phyloP scores from a whole-genome alignment of 2,329 filamentous ascomycete genomes.

The Alternaria brassicae region DNA sequence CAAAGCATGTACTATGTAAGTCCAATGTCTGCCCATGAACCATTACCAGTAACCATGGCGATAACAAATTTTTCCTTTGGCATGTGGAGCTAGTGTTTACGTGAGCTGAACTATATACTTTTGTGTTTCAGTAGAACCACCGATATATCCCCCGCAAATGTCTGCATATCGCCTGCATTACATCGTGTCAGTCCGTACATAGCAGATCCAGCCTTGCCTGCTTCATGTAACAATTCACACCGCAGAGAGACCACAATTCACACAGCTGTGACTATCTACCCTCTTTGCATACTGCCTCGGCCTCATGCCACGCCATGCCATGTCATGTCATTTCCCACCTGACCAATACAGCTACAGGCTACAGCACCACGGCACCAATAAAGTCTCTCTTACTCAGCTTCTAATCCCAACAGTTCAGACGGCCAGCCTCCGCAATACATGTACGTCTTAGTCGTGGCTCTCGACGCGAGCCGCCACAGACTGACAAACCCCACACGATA shows the following conservation, averaged over 20 bases:
- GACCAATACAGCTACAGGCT: background rate
- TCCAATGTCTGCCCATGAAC: background rate
- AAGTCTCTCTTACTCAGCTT: background rate
- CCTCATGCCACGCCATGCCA: background rate
- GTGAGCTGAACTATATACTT: background rate
- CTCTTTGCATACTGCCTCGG: background rate
- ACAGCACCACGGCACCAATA: background rate
- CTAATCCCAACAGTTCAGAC: background rate
- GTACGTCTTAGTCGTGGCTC: constrained; percentile 1
- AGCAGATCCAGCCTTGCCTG: background rate
- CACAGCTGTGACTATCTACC: background rate
- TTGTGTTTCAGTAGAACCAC: constrained; percentile 1
- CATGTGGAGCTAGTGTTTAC: background rate
- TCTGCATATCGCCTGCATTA: background rate
- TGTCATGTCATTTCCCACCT: background rate
- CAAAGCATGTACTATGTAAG: background rate
- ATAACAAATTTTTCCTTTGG: background rate
- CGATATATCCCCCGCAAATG: background rate
- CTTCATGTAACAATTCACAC: background rate
- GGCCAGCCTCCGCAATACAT: background rate
- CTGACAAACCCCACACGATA: background rate
- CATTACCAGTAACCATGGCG: background rate
- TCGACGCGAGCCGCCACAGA: background rate
- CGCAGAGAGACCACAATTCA: background rate
- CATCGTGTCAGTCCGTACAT: background rate